Conservation (phyloP, 805 yeast genomes). For the Monosporozyma unispora region DNA sequence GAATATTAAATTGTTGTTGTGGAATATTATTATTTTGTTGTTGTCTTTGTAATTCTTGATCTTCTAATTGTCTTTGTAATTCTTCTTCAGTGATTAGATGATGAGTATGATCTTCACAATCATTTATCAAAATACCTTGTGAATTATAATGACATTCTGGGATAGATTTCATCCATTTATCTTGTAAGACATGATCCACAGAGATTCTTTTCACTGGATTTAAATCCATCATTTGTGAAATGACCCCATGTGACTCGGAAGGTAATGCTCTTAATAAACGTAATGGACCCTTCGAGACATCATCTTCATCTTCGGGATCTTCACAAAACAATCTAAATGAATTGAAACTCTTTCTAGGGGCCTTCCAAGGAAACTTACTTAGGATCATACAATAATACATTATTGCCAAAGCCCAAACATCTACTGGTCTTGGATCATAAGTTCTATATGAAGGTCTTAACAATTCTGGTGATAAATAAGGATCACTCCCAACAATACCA, state of each 20-base stretch:
- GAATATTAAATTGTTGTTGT: neutral
- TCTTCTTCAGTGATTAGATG: constrained; percentile 64
- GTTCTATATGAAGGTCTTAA: constrained; percentile 31
- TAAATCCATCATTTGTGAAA: constrained; percentile 56
- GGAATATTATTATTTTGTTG: neutral
- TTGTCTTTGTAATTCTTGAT: constrained; percentile 4
- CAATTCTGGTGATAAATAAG: constrained; percentile 91
- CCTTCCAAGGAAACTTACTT: constrained; percentile 90
- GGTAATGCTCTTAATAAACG: constrained; percentile 68
- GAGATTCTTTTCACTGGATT: constrained; percentile 50
- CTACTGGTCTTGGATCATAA: constrained; percentile 84
- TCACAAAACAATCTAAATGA: constrained; percentile 62
- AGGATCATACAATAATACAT: constrained; percentile 86
- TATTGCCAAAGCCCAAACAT: constrained; percentile 90
- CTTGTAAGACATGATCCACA: constrained; percentile 46
- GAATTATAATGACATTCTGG: constrained; percentile 38
- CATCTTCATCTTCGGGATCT: constrained; percentile 33
- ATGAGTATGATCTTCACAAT: constrained; percentile 42
- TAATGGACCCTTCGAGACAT: constrained; percentile 56
- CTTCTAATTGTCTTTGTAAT: constrained; percentile 28
- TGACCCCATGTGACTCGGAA: constrained; percentile 47
- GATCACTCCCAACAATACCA: constrained; percentile 94
- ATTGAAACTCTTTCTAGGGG: constrained; percentile 70
- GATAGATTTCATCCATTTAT: constrained; percentile 51
- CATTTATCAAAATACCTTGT: constrained; percentile 10